Base-by-base conservation (phyloP, 169 alveolate species). In the Plasmodium reichenowi region DNA sequence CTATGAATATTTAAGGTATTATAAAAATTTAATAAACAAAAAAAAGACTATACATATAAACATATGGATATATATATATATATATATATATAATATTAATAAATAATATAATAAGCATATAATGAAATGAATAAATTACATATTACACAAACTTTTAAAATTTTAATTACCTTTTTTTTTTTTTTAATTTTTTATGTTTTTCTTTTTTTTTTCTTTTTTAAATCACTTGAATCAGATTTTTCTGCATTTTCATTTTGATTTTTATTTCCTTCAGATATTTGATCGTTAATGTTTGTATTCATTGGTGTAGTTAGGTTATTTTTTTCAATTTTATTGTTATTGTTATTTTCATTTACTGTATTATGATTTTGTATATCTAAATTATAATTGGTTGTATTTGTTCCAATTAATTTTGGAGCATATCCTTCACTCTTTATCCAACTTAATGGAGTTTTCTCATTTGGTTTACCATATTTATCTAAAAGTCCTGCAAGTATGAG, bases 401-500 rank as follows among this genome's bases (percentile, higher is more conserved):
- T 38, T 24, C 98, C 97, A 24, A 93, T 92, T 71, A 96, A 64
- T 72, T 93, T 89, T 38, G 98, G 98, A 5, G 94, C 88, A 88
- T 90, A 94, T 12, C 98, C 98, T 72, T 96, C 98, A 72, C 92
- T 88, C 78, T 97, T 94, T 54, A 94, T 93, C 99, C 99, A 98
- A 32, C 97, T 97, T 50, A 93, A 94, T 13, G 99, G 99, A 50
- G 99, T 98, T 78, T 94, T 91, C 24, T 97, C 99, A 88, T 95
- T 97, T 10, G 98, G 97, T 83, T 96, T 96, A 20, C 99, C 99
- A 74, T 96, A 97, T 91, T 97, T 95, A 91, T 98, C 99, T 66
- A 98, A 94, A 78, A 97, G 95, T 12, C 99, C 99, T 15, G 98
- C 99, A 72, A 96, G 94, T 86, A 98, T 98, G 74, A 99, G 96